Base-by-base conservation (phyloP, 2,329 filamentous ascomycete species). In the Escovopsis weberi region DNA sequence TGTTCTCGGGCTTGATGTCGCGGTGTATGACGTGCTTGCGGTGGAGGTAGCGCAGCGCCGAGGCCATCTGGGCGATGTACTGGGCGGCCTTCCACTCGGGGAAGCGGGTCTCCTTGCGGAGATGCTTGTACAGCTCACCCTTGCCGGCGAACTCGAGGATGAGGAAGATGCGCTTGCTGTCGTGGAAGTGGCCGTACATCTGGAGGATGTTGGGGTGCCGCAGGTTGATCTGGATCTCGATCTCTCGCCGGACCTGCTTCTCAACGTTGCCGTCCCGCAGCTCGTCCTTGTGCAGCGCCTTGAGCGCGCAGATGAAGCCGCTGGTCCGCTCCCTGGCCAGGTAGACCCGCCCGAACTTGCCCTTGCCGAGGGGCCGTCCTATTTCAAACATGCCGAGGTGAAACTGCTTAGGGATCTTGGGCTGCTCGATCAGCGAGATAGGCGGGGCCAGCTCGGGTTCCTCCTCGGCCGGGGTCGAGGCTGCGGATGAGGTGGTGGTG, bases 381-480 rank as follows among this genome's bases (percentile, higher is more conserved):
- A 85, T 84, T 52, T 85, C 80, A 57, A 85, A 85, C 78, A 84
- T 82, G 53, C 79, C 78, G 4, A 94, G 75, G 58, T 94, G 85
- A 63, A 88, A 88, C 51, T 86, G 63, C 52, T 76, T 79, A 37
- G 72, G 72, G 18, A 66, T 44, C 48, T 59, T 55, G 33, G 77
- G 71, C 55, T 80, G 75, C 39, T 80, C 70, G 45, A 72, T 66
- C 43, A 80, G 60, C 8, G 68, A 57, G 38, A 65, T 58, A 23
- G 70, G 69, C 50, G 70, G 70, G 37, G 68, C 66, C 50, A 80
- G 74, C 38, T 60, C 60, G 18, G 47, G 59, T 26, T 61, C 47
- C 48, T 83, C 80, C 26, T 74, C 70, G 32, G 66, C 58, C 56
- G 28, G 50, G 41, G 65, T 56, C 10, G 62, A 59, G 10, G 60